Evolutionary conservation across 1,284 basidiomycete genomes (phyloP), one percentile per base, ranked within the genome.

Genomic region (Microbotryum silenes-acaulis): DNA sequence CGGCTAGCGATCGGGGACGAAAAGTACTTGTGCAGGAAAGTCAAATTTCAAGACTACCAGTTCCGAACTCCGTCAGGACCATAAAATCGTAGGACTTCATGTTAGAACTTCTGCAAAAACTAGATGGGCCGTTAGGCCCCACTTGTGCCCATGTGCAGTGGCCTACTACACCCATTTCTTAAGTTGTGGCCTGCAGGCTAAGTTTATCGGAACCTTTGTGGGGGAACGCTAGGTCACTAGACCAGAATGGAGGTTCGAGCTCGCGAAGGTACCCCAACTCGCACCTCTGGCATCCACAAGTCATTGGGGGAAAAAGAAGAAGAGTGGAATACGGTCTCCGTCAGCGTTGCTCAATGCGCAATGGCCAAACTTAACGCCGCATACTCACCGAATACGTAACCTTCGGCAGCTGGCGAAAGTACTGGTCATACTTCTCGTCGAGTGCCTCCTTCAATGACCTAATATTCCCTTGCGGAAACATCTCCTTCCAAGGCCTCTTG

Each of bases 371-470:
- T 3, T 14, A 21, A 27, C 49, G 27, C 1, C 49, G 27, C 25
- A 25, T 29, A 23, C 62, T 56, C 23, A 63, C 59, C 45, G 53
- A 59, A 50, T 71, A 74, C 20, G 60, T 60, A 5, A 74, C 72
- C 37, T 68, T 71, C 21, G 73, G 72, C 51, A 74, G 63, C 4
- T 18, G 33, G 7, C 53, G 59, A 42, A 74, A 75, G 64, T 70
- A 74, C 12, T 16, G 37, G 53, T 75, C 72, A 48, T 62, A 73
- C 7, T 48, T 20, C 20, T 31, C 4, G 29, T 69, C 48, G 8
- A 72, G 57, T 20, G 69, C 67, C 16, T 70, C 63, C 4, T 51
- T 42, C 27, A 75, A 59, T 45, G 60, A 59, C 21, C 27, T 45
- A 9, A 54, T 61, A 23, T 59, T 48, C 21, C 58, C 50, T 3